Percentiles rank a stretch among this genome's conserved stretches.
Conservation (phyloP, 2,329 filamentous ascomycete species). For the Dactylonectria macrodidyma region DNA sequence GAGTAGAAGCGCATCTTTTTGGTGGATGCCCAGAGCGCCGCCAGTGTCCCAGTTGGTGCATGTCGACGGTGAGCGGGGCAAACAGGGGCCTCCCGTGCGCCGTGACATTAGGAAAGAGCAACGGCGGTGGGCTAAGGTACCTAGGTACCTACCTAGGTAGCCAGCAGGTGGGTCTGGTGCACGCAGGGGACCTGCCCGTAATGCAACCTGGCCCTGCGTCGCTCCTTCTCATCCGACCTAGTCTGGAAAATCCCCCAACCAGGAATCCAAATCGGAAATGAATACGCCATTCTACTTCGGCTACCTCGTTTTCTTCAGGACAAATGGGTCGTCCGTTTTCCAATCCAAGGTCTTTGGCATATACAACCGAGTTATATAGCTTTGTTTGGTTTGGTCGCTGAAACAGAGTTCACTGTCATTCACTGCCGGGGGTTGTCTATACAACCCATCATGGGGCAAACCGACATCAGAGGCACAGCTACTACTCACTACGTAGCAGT, state of each 20-base stretch:
- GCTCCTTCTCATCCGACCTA: constrained; percentile 29
- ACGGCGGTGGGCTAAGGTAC: constrained; percentile 17
- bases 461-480: background rate
- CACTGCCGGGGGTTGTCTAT: background rate
- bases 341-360: constrained; percentile 7
- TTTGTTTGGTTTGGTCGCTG: constrained; percentile 14
- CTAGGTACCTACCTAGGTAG: no score
- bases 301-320: constrained; percentile 25
- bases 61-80: constrained; percentile 22
- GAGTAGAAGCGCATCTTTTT: constrained; percentile 7
- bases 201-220: constrained; percentile 15
- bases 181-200: constrained; percentile 17
- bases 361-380: constrained; percentile 20
- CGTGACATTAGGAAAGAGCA: constrained; percentile 32
- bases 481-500: background rate
- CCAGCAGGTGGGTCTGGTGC: constrained; percentile 24
- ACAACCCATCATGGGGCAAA: background rate
- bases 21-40: constrained; percentile 13
- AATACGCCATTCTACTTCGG: constrained; percentile 26
- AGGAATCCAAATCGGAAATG: constrained; percentile 37
- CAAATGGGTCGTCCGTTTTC: constrained; percentile 8
- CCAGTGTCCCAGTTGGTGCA: constrained; percentile 6
- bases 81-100: constrained; percentile 27
- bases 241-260: constrained; percentile 9
- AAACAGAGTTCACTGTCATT: background rate